phyloP scores from a whole-genome alignment of 345 rosid species.

The Xanthoceras sorbifolium region DNA sequence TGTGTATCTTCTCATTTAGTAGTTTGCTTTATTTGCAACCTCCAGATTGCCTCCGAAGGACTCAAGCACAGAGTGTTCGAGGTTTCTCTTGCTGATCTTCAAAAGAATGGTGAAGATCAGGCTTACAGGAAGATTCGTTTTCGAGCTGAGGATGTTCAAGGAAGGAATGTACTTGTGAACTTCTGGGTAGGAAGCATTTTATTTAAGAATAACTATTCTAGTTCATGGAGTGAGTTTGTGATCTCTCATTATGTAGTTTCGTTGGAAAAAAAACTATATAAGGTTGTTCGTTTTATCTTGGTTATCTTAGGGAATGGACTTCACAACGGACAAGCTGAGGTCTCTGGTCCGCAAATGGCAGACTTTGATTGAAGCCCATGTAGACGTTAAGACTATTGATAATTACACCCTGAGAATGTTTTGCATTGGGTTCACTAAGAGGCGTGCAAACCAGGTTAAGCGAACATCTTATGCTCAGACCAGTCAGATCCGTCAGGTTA shows the following conservation, averaged over 20 bases:
- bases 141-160: constrained; percentile 96
- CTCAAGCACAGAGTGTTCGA: constrained; percentile 90
- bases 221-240: too few species aligned
- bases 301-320: constrained; percentile 77
- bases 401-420: constrained; percentile 82
- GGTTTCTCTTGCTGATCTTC: constrained; percentile 87
- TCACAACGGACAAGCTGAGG: constrained; percentile 92
- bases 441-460: constrained; percentile 91
- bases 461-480: constrained; percentile 93
- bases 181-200: constrained; percentile 70
- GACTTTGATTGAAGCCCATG: constrained; percentile 84
- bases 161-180: constrained; percentile 78
- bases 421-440: constrained; percentile 91
- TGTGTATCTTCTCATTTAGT: neutral
- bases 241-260: too few species aligned
- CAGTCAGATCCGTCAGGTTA: constrained; percentile 85
- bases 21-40: neutral
- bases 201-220: too few species aligned
- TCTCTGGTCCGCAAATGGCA: constrained; percentile 96
- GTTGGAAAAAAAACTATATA: too few species aligned
- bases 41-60: constrained; percentile 97
- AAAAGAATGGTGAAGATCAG: constrained; percentile 66
- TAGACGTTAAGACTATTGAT: constrained; percentile 94
- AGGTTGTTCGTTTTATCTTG: neutral
- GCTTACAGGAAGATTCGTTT: constrained; percentile 86